Percentiles rank a stretch among this genome's conserved stretches.
phyloP scores from a whole-genome alignment of 768 basidiomycete species.

The Xerocomus brunneocitrinus region DNA sequence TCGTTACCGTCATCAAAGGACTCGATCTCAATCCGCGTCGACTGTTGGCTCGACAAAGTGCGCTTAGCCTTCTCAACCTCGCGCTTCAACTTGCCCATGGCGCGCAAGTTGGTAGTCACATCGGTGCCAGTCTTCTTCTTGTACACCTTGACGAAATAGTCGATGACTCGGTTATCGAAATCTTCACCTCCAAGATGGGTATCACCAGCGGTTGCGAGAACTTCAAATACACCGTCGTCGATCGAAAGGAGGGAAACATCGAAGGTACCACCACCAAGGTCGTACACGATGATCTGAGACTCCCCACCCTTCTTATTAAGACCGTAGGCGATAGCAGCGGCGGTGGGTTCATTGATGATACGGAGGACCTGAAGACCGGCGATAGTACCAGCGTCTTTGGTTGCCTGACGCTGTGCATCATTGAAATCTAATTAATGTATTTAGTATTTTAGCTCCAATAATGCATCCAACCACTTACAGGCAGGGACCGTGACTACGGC shows the following conservation, averaged over 20 bases:
- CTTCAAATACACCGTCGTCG: constrained; percentile 90
- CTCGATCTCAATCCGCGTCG: constrained; percentile 91
- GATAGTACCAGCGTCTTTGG: constrained; percentile 96
- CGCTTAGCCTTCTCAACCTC: constrained; percentile 94
- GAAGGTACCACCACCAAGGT: constrained; percentile 98
- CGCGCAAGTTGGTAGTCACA: constrained; percentile 71
- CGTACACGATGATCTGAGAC: constrained; percentile 95
- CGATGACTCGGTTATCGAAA: constrained; percentile 91
- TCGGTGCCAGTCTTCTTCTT: constrained; percentile 91
- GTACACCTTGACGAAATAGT: constrained; percentile 84
- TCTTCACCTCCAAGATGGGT: constrained; percentile 95
- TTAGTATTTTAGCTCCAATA: neutral
- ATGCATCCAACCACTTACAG: constrained; percentile 44
- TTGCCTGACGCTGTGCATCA: constrained; percentile 98
- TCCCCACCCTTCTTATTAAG: constrained; percentile 95
- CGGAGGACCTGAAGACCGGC: constrained; percentile 93
- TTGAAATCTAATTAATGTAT: constrained; percentile 79
- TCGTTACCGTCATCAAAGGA: constrained; percentile 95
- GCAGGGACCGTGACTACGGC: constrained; percentile 98
- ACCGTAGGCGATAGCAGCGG: constrained; percentile 97
- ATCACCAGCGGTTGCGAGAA: constrained; percentile 88
- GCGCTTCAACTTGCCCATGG: constrained; percentile 87
- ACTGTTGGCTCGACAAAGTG: constrained; percentile 88
- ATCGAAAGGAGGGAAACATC: constrained; percentile 96
- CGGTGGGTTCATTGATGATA: constrained; percentile 97